phyloP scores from a whole-genome alignment of 345 rosid genomes.

The Brassica cretica region DNA sequence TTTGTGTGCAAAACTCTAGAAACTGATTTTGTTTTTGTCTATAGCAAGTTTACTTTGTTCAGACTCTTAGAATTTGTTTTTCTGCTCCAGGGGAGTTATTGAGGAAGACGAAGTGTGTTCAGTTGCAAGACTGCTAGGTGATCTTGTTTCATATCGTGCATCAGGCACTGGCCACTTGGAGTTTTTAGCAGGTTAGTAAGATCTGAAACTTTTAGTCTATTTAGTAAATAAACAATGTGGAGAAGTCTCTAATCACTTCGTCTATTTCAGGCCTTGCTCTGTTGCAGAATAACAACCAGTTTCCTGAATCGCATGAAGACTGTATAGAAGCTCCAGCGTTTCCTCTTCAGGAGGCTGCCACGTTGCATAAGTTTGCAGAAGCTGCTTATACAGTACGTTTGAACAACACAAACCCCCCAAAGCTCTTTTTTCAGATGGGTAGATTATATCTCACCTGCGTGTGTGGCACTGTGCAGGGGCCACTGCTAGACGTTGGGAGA shows the following conservation, averaged over 20 bases:
- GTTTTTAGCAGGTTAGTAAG: conserved; percentile 70
- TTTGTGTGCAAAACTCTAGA: neutral
- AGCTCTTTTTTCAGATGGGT: neutral
- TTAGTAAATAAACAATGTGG: neutral
- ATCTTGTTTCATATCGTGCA: conserved; percentile 93
- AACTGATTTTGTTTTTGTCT: neutral
- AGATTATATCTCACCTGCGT: neutral
- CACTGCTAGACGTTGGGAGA: conserved; percentile 88
- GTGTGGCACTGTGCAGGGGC: conserved; percentile 61
- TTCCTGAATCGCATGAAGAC: conserved; percentile 47
- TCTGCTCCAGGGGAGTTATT: conserved; percentile 51
- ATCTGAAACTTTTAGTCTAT: conserved; percentile 7
- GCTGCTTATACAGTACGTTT: conserved; percentile 84
- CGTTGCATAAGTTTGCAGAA: conserved; percentile 83
- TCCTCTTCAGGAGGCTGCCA: conserved; percentile 59
- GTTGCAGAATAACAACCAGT: conserved; percentile 56
- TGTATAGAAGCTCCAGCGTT: conserved; percentile 61
- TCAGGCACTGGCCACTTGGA: conserved; percentile 93
- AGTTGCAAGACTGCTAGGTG: conserved; percentile 77
- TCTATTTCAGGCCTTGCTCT: conserved; percentile 78
- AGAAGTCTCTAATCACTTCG: conserved; percentile 11
- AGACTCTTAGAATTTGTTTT: conserved; percentile 11
- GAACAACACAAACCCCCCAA: neutral
- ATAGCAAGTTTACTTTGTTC: neutral
- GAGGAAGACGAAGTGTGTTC: conserved; percentile 93